A percentile compares a stretch with the other conserved stretches of the same genome.
Evolutionary conservation across 2,329 filamentous ascomycete species (phyloP).

Genomic region (Atkinsonella hypoxylon): DNA sequence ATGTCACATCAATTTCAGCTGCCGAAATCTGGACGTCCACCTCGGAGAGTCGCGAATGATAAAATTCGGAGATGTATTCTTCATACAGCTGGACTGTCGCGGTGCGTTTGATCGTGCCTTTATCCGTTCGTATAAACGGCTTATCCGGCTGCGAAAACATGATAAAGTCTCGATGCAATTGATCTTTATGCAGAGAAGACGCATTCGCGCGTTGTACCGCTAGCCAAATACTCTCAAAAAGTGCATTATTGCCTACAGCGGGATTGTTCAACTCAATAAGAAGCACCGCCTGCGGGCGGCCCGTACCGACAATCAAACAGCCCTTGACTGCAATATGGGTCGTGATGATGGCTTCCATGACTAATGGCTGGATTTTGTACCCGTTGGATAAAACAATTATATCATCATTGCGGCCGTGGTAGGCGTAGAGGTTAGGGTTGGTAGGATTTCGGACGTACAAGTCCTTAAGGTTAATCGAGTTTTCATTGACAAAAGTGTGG

Average conservation of each 20-base stretch:
- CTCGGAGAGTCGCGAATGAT: conserved; percentile 16
- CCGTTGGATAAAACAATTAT: conserved; percentile 20
- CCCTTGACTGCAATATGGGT: conserved; percentile 16
- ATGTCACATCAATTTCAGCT: neutral
- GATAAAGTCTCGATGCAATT: conserved; percentile 29
- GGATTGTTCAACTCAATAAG: conserved; percentile 17
- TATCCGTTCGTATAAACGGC: conserved; percentile 32
- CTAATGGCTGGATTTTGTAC: conserved; percentile 20
- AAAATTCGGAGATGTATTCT: conserved; percentile 35
- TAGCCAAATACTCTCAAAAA: conserved; percentile 33
- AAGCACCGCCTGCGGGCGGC: conserved; percentile 16
- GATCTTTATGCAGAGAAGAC: conserved; percentile 25
- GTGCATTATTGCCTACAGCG: conserved; percentile 6
- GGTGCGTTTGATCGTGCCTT: conserved; percentile 31
- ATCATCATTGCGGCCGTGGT: conserved; percentile 19
- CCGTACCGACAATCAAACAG: conserved; percentile 16
- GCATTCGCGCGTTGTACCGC: conserved; percentile 30
- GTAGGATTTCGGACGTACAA: conserved; percentile 16
- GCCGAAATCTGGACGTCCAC: conserved; percentile 9
- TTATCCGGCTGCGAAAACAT: conserved; percentile 27
- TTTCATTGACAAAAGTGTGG: conserved; percentile 17
- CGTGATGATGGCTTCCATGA: conserved; percentile 16
- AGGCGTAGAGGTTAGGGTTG: conserved; percentile 18
- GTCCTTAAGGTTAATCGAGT: conserved; percentile 19
- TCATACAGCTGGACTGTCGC: conserved; percentile 27